Evolutionary conservation across 805 yeast species (phyloP), one percentile per base, ranked within the genome.

Genomic region (Saturnispora besseyi): DNA sequence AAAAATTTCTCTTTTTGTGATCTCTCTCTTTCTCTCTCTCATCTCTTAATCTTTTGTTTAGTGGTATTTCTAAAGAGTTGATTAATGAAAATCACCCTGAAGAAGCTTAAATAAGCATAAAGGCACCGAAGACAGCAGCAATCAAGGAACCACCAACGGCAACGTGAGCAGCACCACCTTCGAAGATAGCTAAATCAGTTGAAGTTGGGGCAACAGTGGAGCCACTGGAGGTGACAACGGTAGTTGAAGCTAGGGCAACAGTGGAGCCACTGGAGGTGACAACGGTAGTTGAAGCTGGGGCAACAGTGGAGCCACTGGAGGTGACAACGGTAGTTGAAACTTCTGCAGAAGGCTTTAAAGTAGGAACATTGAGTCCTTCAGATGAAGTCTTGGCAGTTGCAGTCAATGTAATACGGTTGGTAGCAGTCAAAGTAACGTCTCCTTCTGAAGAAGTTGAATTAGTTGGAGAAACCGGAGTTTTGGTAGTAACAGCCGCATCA

Each of bases 151-250:
- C 44, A 31, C 42, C 28, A 15, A 46, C 41, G 4, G 41, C 22
- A 13, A 44, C 45, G 6, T 46, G 30, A n/a, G 50, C 52, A 22
- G 51, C 56, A 29, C 57, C 55, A 45, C 53, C 60, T 31, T 51
- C 48, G 11, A 52, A 52, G 11, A 55, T 22, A 37, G 44, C 32
- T 28, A 24, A 41, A 21, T 26, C 22, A 6, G 44, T 42, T 15
- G 55, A 33, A 28, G 43, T 47, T 9, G 50, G 28, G 13, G 55
- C 33, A 7, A 45, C 6, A 28, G 50, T 41, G 12, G 31, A 26
- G 4, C 43, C 34, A 15, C 53, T 47, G 7, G 52, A 31, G 40
- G 47, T 43, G 7, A 51, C 33, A 18, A 18, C 18, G 2, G 18
- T 18, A 18, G 18, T 18, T 18, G 18, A 18, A 18, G 18, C 18